Evolutionary conservation across 2,329 filamentous ascomycete species (phyloP), one percentile per base, ranked within the genome.

Genomic region (Epicoccum nigrum): DNA sequence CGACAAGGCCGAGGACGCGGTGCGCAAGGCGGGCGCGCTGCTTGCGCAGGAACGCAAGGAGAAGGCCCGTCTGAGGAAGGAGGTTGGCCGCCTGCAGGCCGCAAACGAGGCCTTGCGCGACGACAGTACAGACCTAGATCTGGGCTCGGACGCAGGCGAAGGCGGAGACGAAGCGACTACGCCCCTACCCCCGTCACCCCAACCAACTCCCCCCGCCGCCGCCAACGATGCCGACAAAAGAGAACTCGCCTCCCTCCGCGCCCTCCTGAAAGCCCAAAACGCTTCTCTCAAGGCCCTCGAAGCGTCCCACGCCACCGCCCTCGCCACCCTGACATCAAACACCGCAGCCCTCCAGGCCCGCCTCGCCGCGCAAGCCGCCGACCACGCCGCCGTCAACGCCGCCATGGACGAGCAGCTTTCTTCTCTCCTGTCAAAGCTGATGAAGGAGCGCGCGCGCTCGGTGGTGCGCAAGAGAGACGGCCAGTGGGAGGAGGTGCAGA

Each of bases 361-460:
- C 13, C 51, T 64, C 2, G 55, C 57, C 19, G 51, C 56, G 2
- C 62, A 64, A 20, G 56, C 62, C 16, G 51, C 51, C 7, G 68
- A 72, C 23, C 63, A 65, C 30, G 58, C 63, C 23, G 65, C 68
- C 16, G 42, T 69, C 20, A 72, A 72, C 39, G 58, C 61, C 16
- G 63, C 62, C 16, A 65, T 73, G 64, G 69, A 73, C 33, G 67
- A 71, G 55, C 64, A 65, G 20, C 56, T 73, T 2, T 64, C 69
- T 1, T 38, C 42, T 1, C 44, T 70, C 43, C 35, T 73, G 0
- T 66, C 59, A 21, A 66, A 63, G 38, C 25, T 69, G 13, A 54
- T 71, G 41, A 72, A 71, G 28, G 67, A 72, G 27, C 63, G 66
- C 15, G 59, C 69, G 7, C 65, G 62, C 44, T 62, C 51, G 0